Evolutionary conservation across 2,329 filamentous ascomycete species (phyloP).

Genomic region (Cyphellophora europaea): DNA sequence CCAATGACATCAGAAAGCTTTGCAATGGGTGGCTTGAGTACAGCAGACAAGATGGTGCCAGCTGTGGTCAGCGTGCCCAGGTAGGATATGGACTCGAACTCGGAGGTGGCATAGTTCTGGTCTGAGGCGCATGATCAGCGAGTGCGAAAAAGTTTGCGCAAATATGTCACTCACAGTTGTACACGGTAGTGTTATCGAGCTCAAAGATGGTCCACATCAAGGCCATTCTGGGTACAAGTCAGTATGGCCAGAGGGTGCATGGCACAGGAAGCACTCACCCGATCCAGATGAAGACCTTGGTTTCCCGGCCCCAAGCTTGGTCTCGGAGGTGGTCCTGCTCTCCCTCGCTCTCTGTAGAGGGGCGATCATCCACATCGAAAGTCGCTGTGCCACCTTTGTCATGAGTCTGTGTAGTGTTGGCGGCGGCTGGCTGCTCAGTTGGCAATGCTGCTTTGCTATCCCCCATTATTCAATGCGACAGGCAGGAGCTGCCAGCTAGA

Average conservation of each 20-base stretch:
- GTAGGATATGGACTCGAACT: conserved; percentile 24
- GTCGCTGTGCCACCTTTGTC: too few relatives aligned
- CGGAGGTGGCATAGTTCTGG: conserved; percentile 31
- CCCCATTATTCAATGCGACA: too few relatives aligned
- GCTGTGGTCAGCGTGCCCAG: conserved; percentile 20
- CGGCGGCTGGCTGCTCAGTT: too few relatives aligned
- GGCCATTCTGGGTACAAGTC: neutral
- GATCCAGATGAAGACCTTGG: conserved; percentile 1
- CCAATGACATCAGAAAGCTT: conserved; percentile 35
- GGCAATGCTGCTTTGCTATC: too few relatives aligned
- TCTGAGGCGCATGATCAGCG: conserved; percentile 13
- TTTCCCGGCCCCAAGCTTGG: neutral
- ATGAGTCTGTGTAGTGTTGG: too few relatives aligned
- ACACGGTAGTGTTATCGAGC: conserved; percentile 28
- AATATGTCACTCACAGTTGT: conserved; percentile 26
- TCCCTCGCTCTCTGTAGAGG: too few relatives aligned
- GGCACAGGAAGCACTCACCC: neutral
- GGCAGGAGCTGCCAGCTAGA: too few relatives aligned
- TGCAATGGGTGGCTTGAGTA: conserved; percentile 32
- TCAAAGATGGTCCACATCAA: conserved; percentile 11
- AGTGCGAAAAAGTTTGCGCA: conserved; percentile 6
- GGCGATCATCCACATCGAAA: too few relatives aligned
- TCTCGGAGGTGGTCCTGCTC: neutral
- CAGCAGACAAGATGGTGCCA: conserved; percentile 28
- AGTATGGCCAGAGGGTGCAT: neutral